Evolutionary conservation across 2,329 filamentous ascomycete genomes (phyloP).

Genomic region (Fonsecaea pedrosoi): DNA sequence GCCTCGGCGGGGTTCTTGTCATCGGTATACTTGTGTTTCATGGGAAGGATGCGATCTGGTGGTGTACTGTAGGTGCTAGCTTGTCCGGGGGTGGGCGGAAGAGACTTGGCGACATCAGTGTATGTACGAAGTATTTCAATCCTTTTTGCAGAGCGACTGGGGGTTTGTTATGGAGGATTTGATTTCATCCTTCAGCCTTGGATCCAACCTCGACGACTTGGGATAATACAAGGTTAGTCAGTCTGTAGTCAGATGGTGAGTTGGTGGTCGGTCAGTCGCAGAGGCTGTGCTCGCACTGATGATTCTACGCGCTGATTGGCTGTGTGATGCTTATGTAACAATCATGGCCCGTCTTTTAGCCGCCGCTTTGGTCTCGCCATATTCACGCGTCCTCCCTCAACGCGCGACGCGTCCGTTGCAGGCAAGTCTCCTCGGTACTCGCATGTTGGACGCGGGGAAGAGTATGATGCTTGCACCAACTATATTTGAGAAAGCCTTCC

Average conservation of each 20-base stretch:
- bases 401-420: neutral
- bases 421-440: neutral
- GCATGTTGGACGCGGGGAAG: neutral
- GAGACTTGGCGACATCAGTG: neutral
- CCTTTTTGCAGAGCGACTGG: neutral
- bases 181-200: neutral
- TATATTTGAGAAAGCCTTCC: neutral
- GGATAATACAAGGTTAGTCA: neutral
- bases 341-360: neutral
- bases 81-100: neutral
- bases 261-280: neutral
- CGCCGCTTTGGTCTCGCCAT: neutral
- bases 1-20: slow-evolving; percentile 13
- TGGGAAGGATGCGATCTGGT: neutral
- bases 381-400: neutral
- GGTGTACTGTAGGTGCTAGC: neutral
- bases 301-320: neutral
- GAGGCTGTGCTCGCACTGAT: neutral
- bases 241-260: neutral
- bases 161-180: neutral
- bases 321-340: neutral
- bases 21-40: slow-evolving; percentile 23
- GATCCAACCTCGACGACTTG: neutral
- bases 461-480: neutral
- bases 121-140: neutral